Evolutionary conservation across 1,284 basidiomycete genomes (phyloP), one percentile per base, ranked within the genome.

Genomic region (Phellopilus nigrolimitatus): DNA sequence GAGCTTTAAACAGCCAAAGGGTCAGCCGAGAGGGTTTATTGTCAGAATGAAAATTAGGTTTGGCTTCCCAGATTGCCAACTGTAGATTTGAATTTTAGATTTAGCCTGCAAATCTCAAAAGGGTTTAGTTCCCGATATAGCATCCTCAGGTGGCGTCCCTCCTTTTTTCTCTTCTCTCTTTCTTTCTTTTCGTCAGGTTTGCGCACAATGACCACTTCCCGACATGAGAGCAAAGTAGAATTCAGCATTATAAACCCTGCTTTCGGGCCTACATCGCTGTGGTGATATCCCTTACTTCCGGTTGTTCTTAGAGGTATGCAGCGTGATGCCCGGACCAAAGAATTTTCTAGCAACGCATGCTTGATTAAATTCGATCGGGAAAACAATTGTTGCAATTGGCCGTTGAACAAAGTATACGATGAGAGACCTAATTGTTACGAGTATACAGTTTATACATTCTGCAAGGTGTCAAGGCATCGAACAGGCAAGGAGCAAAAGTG

Each of bases 61-160:
- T n/a, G 8, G 19, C 15, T 37, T 13, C 34, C n/a, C 34, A 37
- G 34, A 37, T 37, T 37, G 34, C n/a, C 34, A 15, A 7, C 19
- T 42, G 42, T 44, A 44, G 42, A 44, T 44, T 44, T 44, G 31
- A 33, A 44, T 31, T 31, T 44, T 44, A 44, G 25, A 44, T 43
- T 43, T 43, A 43, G 41, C 41, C 27, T 44, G 42, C 31, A 44
- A 44, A 44, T 31, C 42, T 27, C 24, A 43, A 24, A n/a, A 43
- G 24, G 17, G 41, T 44, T 44, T 44, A n/a, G 42, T 15, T 13
- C 22, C 42, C 22, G 42, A 44, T 44, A 44, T 44, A 44, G 21
- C 19, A 30, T 17, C 28, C 25, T 43, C 41, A 24, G 24, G 15
- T 15, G 19, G 24, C 5, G 12, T 43, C 41, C 24, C 12, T 43